Evolutionary conservation across 2,329 filamentous ascomycete species (phyloP), one percentile per base, ranked within the genome.

Genomic region (Leptodontidium sp.): DNA sequence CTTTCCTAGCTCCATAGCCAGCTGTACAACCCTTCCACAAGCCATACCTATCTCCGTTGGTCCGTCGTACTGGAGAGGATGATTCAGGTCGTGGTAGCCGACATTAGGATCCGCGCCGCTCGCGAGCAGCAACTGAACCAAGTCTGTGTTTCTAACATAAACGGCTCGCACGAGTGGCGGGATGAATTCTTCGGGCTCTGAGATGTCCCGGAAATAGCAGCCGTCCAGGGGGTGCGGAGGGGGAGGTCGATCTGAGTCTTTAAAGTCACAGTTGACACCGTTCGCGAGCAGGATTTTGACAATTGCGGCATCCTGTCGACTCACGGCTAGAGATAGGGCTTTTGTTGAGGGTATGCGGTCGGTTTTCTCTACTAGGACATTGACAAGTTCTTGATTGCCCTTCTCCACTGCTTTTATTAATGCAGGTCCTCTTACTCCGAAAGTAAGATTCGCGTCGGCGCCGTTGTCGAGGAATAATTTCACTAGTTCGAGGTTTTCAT

Each of bases 261-360:
- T 64, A 67, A 74, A 74, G 64, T 72, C 61, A 61, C 71, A 71
- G 43, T 64, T 61, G 63, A 69, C 71, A 29, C 68, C 68, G 58
- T 69, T 70, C 38, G 45, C 68, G 49, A 73, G 62, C 58, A 73
- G 61, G 53, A 69, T 58, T 50, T 72, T 71, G 61, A 71, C 68
- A 57, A 73, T 68, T 50, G 65, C 40, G 53, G 21, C 68, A 61
- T 73, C 59, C 64, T 70, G 68, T 61, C 66, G 58, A 64, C 65
- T 61, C 40, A 71, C 66, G 45, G 71, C 70, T 35, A 68, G 68
- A 67, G 43, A 43, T 65, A 73, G 68, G 47, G 68, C 68, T 66
- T 59, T 70, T 38, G 70, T 73, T 45, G 57, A 68, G 53, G 58
- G 49, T 21, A 70, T 64, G 35, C 70, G 66, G 57, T 70, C 49